phyloP scores from a whole-genome alignment of 2,329 filamentous ascomycete species.

The Podosphaera leucotricha region DNA sequence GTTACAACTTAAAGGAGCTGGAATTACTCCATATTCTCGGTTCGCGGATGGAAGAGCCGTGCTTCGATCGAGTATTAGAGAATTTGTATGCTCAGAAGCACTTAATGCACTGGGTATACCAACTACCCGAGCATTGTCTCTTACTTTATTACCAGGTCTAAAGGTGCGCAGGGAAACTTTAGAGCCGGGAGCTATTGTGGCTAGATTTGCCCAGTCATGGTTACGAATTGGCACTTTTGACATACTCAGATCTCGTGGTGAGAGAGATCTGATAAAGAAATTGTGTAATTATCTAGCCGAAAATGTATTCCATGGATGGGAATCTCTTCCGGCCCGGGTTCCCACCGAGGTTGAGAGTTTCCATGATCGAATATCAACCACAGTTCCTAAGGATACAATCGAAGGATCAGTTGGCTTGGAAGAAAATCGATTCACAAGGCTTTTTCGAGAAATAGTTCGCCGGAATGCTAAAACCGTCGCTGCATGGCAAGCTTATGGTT shows the following conservation, averaged over 20 bases:
- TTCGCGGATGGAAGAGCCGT: constrained; percentile 95
- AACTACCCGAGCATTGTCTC: constrained; percentile 61
- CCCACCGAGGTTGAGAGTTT: constrained; percentile 26
- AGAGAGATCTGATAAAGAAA: constrained; percentile 47
- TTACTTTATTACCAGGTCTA: constrained; percentile 51
- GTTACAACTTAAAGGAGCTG: constrained; percentile 83
- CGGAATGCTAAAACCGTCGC: constrained; percentile 76
- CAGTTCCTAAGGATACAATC: constrained; percentile 30
- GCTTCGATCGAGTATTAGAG: constrained; percentile 71
- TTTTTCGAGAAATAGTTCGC: constrained; percentile 71
- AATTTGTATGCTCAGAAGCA: constrained; percentile 80
- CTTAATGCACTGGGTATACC: constrained; percentile 71
- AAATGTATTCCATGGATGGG: constrained; percentile 73
- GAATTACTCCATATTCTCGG: constrained; percentile 77
- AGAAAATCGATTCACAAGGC: constrained; percentile 66
- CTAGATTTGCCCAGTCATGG: constrained; percentile 80
- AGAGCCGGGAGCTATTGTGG: constrained; percentile 82
- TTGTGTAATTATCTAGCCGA: constrained; percentile 69
- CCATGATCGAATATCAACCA: constrained; percentile 18
- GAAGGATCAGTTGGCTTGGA: constrained; percentile 44
- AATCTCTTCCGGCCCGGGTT: constrained; percentile 42
- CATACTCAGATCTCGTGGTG: constrained; percentile 59
- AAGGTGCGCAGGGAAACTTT: constrained; percentile 55
- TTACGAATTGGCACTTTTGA: constrained; percentile 90
- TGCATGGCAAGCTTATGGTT: constrained; percentile 94